phyloP scores from a whole-genome alignment of 2,329 filamentous ascomycete genomes.

The Fusarium nanum region DNA sequence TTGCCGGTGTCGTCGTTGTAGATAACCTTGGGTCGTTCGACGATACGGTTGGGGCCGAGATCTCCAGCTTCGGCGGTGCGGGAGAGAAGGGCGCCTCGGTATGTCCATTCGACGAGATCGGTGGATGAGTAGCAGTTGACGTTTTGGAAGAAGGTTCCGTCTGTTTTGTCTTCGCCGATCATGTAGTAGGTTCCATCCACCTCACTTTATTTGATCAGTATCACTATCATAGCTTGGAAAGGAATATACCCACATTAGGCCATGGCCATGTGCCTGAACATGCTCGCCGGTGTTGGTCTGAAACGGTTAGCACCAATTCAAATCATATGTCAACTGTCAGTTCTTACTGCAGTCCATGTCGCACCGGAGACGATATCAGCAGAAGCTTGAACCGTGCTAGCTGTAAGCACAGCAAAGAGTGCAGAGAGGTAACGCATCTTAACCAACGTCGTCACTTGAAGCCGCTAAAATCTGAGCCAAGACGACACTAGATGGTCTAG shows the following conservation, averaged over 20 bases:
- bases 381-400: conserved; percentile 13
- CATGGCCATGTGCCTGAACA: conserved; percentile 74
- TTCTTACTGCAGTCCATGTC: conserved; percentile 58
- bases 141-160: conserved; percentile 70
- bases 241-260: conserved; percentile 61
- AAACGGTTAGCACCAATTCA: fast-evolving
- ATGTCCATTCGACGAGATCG: conserved; percentile 73
- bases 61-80: conserved; percentile 60
- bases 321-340: fast-evolving
- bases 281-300: conserved; percentile 62
- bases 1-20: conserved; percentile 72
- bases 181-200: conserved; percentile 71
- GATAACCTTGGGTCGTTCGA: conserved; percentile 76
- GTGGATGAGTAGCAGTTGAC: conserved; percentile 75
- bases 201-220: conserved; percentile 15
- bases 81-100: conserved; percentile 68
- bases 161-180: conserved; percentile 76
- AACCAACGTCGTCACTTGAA: neutral
- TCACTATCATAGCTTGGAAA: fast-evolving
- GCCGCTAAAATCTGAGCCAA: neutral
- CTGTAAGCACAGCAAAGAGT: conserved; percentile 18
- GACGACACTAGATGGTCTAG: neutral
- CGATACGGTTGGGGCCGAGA: conserved; percentile 69
- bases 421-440: conserved; percentile 9
- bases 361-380: conserved; percentile 57